Evolutionary conservation across 2,329 filamentous ascomycete genomes (phyloP), one percentile per base, ranked within the genome.

Genomic region (Myriosclerotinia scirpicola): DNA sequence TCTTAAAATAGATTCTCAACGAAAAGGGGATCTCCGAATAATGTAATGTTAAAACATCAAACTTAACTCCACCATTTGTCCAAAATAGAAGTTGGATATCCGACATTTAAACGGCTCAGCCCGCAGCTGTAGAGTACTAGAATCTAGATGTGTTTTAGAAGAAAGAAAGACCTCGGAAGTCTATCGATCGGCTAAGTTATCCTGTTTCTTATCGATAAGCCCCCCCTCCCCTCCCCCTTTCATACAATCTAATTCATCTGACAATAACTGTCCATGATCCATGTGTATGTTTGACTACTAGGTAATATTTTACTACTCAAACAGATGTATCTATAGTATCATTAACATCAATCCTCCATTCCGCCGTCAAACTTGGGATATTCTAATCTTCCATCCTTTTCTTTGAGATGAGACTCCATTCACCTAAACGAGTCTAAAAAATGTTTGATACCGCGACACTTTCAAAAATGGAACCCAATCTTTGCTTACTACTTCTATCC

Each of bases 181-280:
- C n/a, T n/a, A n/a, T n/a, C n/a, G n/a, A n/a, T 46, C 44, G 44
- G 3, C 44, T 46, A 46, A 17, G 15, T 40, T 50, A 20, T 42
- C 22, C 22, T 46, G 20, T 36, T 36, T 9, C 55, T 59, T 59
- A 58, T 60, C 56, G 56, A 60, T 50, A 60, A 60, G 42, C 30
- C 46, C 9, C 26, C 50, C 8, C 17, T 34, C 22, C 54, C 12
- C 11, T n/a, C n/a, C n/a, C n/a, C n/a, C n/a, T n/a, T n/a, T n/a
- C n/a, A n/a, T n/a, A n/a, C 9, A 38, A 58, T 58, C 22, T 26
- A 11, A 15, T 5, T 46, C 14, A 34, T 46, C 55, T 22, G 55
- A 46, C 2, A 20, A 58, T 58, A 34, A 46, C n/a, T n/a, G n/a
- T n/a, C n/a, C n/a, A n/a, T n/a, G n/a, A 30, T 46, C 40, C 40